Evolutionary conservation across 164 flowering plant genomes (phyloP).

Genomic region (Berberis vulgaris): DNA sequence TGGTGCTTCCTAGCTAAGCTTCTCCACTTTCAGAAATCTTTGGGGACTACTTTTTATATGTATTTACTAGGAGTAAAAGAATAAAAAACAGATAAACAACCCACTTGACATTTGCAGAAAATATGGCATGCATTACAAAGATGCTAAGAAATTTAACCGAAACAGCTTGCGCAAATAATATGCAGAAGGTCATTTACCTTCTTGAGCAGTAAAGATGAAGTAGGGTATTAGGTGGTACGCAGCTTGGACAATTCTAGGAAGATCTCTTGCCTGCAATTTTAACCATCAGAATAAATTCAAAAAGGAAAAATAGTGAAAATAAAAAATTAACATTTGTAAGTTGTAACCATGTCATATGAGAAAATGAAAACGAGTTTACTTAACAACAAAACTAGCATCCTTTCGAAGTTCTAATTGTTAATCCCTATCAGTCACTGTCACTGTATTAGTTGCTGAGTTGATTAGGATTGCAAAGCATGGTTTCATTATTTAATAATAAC

Average conservation of each 20-base stretch:
- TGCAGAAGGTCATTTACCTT: conserved; percentile 40
- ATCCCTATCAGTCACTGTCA: too few species aligned
- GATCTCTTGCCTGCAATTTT: conserved; percentile 81
- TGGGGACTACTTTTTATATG: neutral
- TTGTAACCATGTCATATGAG: too few species aligned
- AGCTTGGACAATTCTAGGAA: conserved; percentile 72
- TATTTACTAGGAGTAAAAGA: too few species aligned
- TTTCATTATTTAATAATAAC: too few species aligned
- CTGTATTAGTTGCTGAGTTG: too few species aligned
- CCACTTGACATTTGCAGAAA: neutral
- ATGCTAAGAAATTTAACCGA: neutral
- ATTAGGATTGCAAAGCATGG: too few species aligned
- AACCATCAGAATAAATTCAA: neutral
- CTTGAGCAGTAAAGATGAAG: conserved; percentile 71
- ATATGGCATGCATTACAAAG: neutral
- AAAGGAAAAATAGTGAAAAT: neutral
- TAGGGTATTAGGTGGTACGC: conserved; percentile 82
- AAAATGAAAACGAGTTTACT: too few species aligned
- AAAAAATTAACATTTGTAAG: too few species aligned
- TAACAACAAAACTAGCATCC: too few species aligned
- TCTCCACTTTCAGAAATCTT: neutral
- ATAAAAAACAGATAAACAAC: neutral
- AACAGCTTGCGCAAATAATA: neutral
- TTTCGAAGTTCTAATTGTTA: too few species aligned
- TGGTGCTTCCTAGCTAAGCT: neutral